Evolutionary conservation across 441 rosid species (phyloP).

Genomic region (Francoa sonchifolia): DNA sequence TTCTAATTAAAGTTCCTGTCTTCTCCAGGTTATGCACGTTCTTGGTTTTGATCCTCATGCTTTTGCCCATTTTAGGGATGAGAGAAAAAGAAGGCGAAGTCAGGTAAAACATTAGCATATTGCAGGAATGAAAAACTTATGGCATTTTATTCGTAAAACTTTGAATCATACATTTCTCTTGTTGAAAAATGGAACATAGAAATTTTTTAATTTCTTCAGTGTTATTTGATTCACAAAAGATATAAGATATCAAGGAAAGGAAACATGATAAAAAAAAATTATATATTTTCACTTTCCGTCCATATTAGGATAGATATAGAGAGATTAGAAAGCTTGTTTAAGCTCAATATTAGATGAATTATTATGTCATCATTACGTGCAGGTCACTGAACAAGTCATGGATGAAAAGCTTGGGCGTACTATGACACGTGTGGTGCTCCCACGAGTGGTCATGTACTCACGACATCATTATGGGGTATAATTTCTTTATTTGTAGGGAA

Average conservation of each 20-base stretch:
- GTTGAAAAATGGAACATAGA: too few relatives aligned
- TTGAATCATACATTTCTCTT: too few relatives aligned
- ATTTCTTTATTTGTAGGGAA: neutral
- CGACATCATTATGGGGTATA: conserved; percentile 92
- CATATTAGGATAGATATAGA: too few relatives aligned
- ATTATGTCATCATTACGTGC: conserved; percentile 6
- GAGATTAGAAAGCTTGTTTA: too few relatives aligned
- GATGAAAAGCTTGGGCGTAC: conserved; percentile 88
- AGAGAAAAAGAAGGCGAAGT: conserved; percentile 86
- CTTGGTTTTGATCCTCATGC: conserved; percentile 99
- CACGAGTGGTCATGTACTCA: conserved; percentile 89
- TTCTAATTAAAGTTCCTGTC: conserved; percentile 6
- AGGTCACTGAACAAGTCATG: conserved; percentile 87
- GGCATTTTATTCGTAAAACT: too few relatives aligned
- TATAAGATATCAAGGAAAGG: too few relatives aligned
- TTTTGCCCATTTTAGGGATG: conserved; percentile 95
- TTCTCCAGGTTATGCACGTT: conserved; percentile 87
- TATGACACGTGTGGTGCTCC: conserved; percentile 94
- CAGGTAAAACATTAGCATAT: conserved; percentile 52
- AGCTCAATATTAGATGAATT: neutral
- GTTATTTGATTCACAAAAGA: too few relatives aligned
- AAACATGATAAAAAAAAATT: too few relatives aligned
- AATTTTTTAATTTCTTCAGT: too few relatives aligned
- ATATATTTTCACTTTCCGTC: too few relatives aligned
- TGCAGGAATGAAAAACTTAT: too few relatives aligned